phyloP scores from a whole-genome alignment of 208 protist species.

The Leishmania tarentolae region DNA sequence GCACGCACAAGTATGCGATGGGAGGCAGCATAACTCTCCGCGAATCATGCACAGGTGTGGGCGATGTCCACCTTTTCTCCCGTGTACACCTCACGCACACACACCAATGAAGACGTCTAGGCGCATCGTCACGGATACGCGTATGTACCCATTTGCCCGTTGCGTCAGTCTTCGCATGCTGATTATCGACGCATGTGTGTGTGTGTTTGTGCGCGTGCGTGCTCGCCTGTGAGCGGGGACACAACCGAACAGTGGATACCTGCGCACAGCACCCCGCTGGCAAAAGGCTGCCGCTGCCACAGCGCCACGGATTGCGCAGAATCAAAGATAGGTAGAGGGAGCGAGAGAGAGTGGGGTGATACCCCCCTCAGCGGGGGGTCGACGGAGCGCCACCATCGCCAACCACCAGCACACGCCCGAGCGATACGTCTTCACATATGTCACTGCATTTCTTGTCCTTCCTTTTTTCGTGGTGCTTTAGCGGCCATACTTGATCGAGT shows the following conservation, averaged over 20 bases:
- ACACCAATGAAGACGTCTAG: not conserved
- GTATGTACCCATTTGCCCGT: not conserved
- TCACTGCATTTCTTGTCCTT: not conserved
- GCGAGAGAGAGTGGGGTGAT: not conserved
- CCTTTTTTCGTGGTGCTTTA: not conserved
- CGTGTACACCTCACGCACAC: not conserved
- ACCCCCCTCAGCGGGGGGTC: not conserved
- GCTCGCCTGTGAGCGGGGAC: not conserved
- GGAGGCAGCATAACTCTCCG: not conserved
- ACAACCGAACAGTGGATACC: not conserved
- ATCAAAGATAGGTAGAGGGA: not conserved
- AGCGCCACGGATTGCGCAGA: not conserved
- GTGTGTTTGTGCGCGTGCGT: not conserved
- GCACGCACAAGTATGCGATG: not conserved
- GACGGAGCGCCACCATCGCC: not conserved
- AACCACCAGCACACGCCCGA: not conserved
- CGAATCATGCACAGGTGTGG: not conserved
- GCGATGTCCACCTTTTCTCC: not conserved
- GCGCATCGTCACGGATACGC: not conserved
- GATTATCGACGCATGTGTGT: not conserved
- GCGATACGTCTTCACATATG: not conserved
- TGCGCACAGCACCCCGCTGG: not conserved
- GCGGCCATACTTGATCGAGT: not conserved
- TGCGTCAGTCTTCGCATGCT: not conserved
- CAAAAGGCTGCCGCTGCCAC: not conserved